Evolutionary conservation across 441 rosid species (phyloP), one percentile per base, ranked within the genome.

Genomic region (Erodium texanum): DNA sequence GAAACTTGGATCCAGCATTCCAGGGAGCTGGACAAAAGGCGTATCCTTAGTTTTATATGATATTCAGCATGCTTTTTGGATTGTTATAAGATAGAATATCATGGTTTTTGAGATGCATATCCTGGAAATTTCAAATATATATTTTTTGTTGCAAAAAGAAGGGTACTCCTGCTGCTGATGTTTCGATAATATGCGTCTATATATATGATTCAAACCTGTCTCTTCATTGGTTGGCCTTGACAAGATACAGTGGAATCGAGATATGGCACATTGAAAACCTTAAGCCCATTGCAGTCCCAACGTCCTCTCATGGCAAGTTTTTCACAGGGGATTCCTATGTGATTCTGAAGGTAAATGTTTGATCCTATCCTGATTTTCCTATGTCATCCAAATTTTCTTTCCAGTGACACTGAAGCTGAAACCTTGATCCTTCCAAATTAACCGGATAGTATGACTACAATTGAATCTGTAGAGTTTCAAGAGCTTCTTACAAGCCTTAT

Each of bases 211-310:
- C 23, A 11, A 58, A 58, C 27, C 9, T 58, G 29, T 24, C 61
- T 62, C 63, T 52, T 3, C 52, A n/a, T 36, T 69, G 80, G 85
- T 84, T 76, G 15, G 75, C 69, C 96, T 83, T 84, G 78, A 90
- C 89, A 43, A 69, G 77, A 59, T 64, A n/a, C 73, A 95, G 99
- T 68, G 99, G 99, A 67, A 85, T 86, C 80, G 99, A 95, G 69
- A 95, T 90, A 69, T 95, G 99, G 99, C 87, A 96, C 74, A 89
- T 92, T 38, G 99, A 95, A 88, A 85, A 92, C 81, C 92, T 92
- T 70, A 93, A 84, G 76, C 92, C 92, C 3, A 90, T 89, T 81
- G 91, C 88, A 20, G 65, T 92, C 74, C 93, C 96, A 59, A 87
- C 87, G 73, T 84, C 99, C 24, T 96, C 88, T 4, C 69, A 92